Evolutionary conservation across 352 stramenopile species (phyloP).

Genomic region (Phytopythium kandeliae): DNA sequence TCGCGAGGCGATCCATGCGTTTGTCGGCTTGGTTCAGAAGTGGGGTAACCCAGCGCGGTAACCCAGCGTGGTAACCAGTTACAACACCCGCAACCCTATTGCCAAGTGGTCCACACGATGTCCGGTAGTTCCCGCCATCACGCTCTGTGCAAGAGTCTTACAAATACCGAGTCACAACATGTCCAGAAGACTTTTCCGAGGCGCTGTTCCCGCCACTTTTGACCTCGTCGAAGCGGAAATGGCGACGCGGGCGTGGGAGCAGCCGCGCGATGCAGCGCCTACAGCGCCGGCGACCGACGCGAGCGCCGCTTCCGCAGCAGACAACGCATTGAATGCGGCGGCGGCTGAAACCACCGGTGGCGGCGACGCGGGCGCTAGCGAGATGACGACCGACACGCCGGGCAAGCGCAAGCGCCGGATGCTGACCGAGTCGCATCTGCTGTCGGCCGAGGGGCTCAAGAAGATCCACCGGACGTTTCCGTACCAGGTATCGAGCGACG

Average conservation of each 20-base stretch:
- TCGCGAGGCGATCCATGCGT: too few relatives aligned
- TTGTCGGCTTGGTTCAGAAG: too few relatives aligned
- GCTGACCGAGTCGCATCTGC: slow-evolving; percentile 58
- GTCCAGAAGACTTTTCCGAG: background rate
- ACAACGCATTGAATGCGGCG: background rate
- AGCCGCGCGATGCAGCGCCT: background rate
- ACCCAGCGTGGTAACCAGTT: too few relatives aligned
- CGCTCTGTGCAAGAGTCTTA: too few relatives aligned
- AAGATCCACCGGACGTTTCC: slow-evolving; percentile 71
- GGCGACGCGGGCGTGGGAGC: slow-evolving; percentile 4
- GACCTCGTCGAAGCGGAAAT: too few relatives aligned
- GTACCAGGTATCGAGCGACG: slow-evolving; percentile 48
- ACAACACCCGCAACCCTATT: too few relatives aligned
- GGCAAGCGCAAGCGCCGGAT: slow-evolving; percentile 46
- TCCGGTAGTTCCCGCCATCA: too few relatives aligned
- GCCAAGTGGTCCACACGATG: too few relatives aligned
- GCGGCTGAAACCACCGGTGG: background rate
- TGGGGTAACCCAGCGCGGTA: too few relatives aligned
- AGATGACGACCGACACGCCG: slow-evolving; percentile 2
- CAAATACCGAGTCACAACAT: too few relatives aligned
- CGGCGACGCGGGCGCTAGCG: background rate
- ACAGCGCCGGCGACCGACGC: background rate
- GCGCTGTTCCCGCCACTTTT: background rate
- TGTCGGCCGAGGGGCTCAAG: slow-evolving; percentile 56
- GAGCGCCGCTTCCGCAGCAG: background rate